These are phyloP conservation scores for Auricularia sp. DNA, from an alignment of 768 basidiomycete genomes.

Conservation along the genomic window DNA sequence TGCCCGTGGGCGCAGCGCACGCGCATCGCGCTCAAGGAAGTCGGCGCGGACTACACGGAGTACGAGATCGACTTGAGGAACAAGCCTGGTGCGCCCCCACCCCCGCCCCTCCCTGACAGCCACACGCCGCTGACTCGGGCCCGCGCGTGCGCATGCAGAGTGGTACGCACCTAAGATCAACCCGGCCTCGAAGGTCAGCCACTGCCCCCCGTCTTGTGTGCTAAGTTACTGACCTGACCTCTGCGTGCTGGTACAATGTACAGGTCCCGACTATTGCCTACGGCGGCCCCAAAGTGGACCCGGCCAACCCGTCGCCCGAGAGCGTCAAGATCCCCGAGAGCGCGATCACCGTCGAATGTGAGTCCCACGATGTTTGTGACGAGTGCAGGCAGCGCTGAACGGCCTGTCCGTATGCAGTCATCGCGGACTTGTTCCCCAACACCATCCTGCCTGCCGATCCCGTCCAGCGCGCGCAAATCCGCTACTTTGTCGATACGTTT, in stretches of 20 bases:
- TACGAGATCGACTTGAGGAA: conserved; percentile 51
- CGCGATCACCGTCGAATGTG: conserved; percentile 47
- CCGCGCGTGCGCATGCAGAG: conserved; percentile 14
- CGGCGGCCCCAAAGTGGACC: conserved; percentile 46
- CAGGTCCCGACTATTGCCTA: conserved; percentile 52
- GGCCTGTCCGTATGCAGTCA: conserved; percentile 17
- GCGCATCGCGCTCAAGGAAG: conserved; percentile 48
- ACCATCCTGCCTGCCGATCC: conserved; percentile 47
- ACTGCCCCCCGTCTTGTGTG: neutral
- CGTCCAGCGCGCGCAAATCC: conserved; percentile 44
- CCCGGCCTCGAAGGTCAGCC: conserved; percentile 49
- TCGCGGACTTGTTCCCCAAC: conserved; percentile 47
- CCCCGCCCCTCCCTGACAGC: neutral
- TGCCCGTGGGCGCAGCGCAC: conserved; percentile 55
- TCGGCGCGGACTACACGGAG: conserved; percentile 34
- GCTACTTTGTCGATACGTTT: conserved; percentile 53
- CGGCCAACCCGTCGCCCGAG: conserved; percentile 47
- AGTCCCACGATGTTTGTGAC: neutral
- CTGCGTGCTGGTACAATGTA: neutral
- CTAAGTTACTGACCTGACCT: neutral
- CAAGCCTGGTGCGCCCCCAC: conserved; percentile 33
- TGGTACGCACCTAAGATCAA: conserved; percentile 62
- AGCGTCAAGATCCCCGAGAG: conserved; percentile 56
- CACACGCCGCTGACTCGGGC: neutral
- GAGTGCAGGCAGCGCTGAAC: neutral